Conservation (phyloP, 2,329 filamentous ascomycete genomes). For the Claviceps cyperi region DNA sequence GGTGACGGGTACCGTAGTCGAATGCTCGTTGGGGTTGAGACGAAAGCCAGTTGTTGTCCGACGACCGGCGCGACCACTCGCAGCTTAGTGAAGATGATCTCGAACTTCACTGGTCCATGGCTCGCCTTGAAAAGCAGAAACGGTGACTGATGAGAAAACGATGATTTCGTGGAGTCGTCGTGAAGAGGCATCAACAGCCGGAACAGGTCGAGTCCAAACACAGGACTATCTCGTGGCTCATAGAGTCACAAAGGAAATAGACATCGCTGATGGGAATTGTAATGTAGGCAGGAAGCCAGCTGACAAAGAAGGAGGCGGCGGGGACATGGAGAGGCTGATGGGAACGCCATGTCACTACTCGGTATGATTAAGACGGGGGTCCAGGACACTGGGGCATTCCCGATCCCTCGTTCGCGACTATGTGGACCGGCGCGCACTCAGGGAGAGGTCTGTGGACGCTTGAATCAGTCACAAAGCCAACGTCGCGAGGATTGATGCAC, state of each 20-base stretch:
- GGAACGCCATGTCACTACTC: neutral
- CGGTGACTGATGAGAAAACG: neutral
- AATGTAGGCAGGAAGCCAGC: neutral
- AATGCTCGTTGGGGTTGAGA: neutral
- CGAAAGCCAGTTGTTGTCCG: neutral
- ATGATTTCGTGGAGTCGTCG: neutral
- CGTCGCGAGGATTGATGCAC: neutral
- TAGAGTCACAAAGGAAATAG: neutral
- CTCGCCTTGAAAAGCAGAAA: neutral
- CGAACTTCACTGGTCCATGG: neutral
- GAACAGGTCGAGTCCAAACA: neutral
- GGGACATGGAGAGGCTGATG: neutral
- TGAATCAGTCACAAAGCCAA: neutral
- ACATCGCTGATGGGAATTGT: neutral
- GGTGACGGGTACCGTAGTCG: conserved; percentile 1
- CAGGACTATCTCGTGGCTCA: neutral
- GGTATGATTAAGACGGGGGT: neutral
- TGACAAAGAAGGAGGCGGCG: neutral
- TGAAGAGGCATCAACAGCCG: neutral
- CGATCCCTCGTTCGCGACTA: conserved; percentile 2
- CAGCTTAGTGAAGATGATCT: neutral
- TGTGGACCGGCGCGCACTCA: neutral
- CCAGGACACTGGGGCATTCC: neutral
- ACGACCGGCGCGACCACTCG: neutral
- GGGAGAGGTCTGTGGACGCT: conserved; percentile 2